phyloP scores from a whole-genome alignment of 345 rosid genomes.

The Camelina sativa region DNA sequence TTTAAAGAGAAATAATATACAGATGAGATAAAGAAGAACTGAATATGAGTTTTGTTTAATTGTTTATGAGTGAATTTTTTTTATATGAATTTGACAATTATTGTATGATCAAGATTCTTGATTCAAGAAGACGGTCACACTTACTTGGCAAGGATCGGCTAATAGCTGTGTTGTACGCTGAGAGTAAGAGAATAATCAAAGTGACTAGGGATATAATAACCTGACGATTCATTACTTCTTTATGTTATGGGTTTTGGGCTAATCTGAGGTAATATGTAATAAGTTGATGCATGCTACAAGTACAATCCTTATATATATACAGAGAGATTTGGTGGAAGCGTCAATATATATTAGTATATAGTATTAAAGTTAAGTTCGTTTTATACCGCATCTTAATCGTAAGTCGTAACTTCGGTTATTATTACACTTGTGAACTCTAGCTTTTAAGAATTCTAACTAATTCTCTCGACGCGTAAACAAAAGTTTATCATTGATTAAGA shows the following conservation, averaged over 20 bases:
- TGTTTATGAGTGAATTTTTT: too few relatives aligned
- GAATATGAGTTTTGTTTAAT: not conserved
- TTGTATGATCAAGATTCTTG: too few relatives aligned
- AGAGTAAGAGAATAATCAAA: slow-evolving; percentile 19
- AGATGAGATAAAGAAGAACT: not conserved
- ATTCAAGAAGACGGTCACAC: slow-evolving; percentile 10
- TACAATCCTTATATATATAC: too few relatives aligned
- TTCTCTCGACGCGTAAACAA: not conserved
- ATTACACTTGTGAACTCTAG: not conserved
- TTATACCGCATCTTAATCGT: not conserved
- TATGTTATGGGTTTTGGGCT: not conserved
- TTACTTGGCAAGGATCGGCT: slow-evolving; percentile 30
- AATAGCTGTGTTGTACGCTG: slow-evolving; percentile 6
- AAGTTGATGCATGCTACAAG: not conserved
- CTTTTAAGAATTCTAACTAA: not conserved
- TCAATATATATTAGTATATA: not conserved
- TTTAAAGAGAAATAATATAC: too few relatives aligned
- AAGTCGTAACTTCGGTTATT: slow-evolving; percentile 13
- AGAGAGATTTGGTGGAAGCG: not conserved
- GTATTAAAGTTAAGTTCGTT: not conserved
- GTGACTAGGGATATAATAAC: not conserved
- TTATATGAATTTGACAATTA: too few relatives aligned
- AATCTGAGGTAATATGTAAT: not conserved
- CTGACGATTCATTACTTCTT: not conserved
- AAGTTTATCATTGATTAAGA: not conserved